Evolutionary conservation across 1,139 yeast genomes (phyloP).

Genomic region (Magnusiomyces suaveolens): DNA sequence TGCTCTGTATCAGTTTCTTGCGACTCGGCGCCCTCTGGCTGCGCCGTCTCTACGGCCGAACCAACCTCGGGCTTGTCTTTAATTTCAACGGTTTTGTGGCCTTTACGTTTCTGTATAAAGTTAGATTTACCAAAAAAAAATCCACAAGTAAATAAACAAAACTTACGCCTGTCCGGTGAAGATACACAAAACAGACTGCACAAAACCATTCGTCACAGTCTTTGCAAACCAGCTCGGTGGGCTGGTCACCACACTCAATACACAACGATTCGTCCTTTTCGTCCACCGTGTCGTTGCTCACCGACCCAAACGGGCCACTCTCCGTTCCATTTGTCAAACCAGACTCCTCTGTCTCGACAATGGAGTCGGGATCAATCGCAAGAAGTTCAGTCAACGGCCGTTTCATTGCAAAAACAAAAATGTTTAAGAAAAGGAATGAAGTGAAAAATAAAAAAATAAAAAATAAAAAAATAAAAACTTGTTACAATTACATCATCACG

Average conservation of each 20-base stretch:
- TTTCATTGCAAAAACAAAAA: conserved; percentile 11
- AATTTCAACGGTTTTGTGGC: conserved; percentile 24
- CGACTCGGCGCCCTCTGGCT: too few species aligned
- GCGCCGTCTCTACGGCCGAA: neutral
- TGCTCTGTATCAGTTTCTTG: neutral
- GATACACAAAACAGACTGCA: conserved; percentile 52
- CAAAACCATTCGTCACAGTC: conserved; percentile 59
- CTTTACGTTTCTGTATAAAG: conserved; percentile 27
- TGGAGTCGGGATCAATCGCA: conserved; percentile 23
- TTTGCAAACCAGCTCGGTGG: conserved; percentile 46
- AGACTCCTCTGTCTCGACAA: conserved; percentile 25
- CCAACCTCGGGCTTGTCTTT: conserved; percentile 1
- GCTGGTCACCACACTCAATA: conserved; percentile 63
- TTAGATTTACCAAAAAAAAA: neutral
- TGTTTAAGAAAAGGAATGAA: neutral
- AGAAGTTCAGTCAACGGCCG: conserved; percentile 27
- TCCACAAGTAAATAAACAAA: neutral
- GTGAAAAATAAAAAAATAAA: too few species aligned
- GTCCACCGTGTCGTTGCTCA: too few species aligned
- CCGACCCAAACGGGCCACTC: too few species aligned
- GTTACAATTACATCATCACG: neutral
- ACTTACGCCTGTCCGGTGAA: conserved; percentile 50
- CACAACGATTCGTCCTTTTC: conserved; percentile 33
- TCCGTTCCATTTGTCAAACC: too few species aligned
- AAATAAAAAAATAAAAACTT: too few species aligned